These are phyloP conservation scores for Clarkia xantiana DNA, from an alignment of 345 rosid species.

Conservation along the genomic window DNA sequence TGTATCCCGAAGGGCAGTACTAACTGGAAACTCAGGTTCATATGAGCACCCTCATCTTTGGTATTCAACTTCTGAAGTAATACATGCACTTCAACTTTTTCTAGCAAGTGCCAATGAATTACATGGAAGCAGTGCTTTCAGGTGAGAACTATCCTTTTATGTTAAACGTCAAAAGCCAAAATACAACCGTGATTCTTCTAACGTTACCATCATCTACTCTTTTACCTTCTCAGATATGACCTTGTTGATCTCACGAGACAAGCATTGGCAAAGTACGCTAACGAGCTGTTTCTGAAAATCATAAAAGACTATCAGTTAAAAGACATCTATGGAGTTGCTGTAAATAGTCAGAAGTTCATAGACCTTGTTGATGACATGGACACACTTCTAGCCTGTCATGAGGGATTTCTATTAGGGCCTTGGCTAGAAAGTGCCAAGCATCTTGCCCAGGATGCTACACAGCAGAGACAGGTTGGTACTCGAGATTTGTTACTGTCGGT, in stretches of 20 bases:
- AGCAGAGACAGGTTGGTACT: slow-evolving; percentile 34
- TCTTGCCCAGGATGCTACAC: slow-evolving; percentile 33
- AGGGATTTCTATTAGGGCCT: slow-evolving; percentile 57
- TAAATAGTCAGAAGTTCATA: slow-evolving; percentile 27
- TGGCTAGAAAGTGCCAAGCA: slow-evolving; percentile 64
- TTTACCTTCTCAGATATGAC: slow-evolving; percentile 27
- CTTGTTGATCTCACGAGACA: slow-evolving; percentile 58
- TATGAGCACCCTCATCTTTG: slow-evolving; percentile 54
- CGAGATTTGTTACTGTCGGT: not conserved
- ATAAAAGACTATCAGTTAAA: slow-evolving; percentile 30
- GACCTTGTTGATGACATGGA: slow-evolving; percentile 54
- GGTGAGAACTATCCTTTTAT: slow-evolving; percentile 16
- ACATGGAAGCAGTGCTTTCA: slow-evolving; percentile 30
- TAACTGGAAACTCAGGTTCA: slow-evolving; percentile 16
- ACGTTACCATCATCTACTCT: not conserved
- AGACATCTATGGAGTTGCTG: slow-evolving; percentile 21
- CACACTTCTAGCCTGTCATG: slow-evolving; percentile 36
- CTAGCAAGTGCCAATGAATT: slow-evolving; percentile 33
- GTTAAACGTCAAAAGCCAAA: not conserved
- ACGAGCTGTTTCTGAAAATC: slow-evolving; percentile 36
- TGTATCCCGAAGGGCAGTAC: slow-evolving; percentile 19
- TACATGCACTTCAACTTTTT: slow-evolving; percentile 41
- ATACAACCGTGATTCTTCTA: slow-evolving; percentile 1
- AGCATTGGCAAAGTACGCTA: slow-evolving; percentile 54
- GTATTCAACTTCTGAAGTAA: slow-evolving; percentile 51